These are phyloP conservation scores for Cyclocybe cylindracea DNA, from an alignment of 768 basidiomycete genomes.

Conservation along the genomic window DNA sequence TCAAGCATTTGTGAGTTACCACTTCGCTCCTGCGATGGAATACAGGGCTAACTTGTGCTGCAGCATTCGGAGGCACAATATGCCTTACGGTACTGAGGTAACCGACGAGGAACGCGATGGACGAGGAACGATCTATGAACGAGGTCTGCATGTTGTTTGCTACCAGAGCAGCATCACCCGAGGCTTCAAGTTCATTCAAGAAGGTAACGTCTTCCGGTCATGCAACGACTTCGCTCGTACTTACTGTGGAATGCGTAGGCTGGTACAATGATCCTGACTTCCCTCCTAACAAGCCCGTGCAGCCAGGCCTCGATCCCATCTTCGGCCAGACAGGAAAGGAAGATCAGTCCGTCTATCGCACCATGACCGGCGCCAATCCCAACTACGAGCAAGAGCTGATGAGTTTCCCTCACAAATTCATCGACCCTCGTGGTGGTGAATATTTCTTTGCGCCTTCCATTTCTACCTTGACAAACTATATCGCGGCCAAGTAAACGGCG, in stretches of 20 bases:
- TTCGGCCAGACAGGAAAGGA: background rate
- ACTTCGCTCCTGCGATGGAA: too few relatives aligned
- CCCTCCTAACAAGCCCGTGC: too few relatives aligned
- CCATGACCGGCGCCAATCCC: background rate
- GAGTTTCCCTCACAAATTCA: conserved; percentile 7
- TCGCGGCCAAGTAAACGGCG: background rate
- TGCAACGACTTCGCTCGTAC: conserved; percentile 1
- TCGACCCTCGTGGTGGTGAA: conserved; percentile 21
- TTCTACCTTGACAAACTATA: conserved; percentile 14
- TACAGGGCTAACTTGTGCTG: too few relatives aligned
- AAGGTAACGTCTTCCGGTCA: conserved; percentile 4
- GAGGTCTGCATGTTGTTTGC: conserved; percentile 30
- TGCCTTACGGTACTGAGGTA: conserved; percentile 7
- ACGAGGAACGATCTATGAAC: conserved; percentile 1
- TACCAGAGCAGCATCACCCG: conserved; percentile 35
- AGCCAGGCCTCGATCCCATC: background rate
- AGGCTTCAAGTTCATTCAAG: conserved; percentile 25
- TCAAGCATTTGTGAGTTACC: too few relatives aligned
- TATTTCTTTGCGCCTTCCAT: conserved; percentile 27
- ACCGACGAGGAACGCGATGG: background rate
- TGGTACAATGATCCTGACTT: too few relatives aligned
- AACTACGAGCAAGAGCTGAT: background rate
- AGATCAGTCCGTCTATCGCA: background rate
- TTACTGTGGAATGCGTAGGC: too few relatives aligned
- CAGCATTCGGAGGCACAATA: background rate